Base-by-base conservation (phyloP, 2,329 filamentous ascomycete genomes). In the Huntiella decipiens region DNA sequence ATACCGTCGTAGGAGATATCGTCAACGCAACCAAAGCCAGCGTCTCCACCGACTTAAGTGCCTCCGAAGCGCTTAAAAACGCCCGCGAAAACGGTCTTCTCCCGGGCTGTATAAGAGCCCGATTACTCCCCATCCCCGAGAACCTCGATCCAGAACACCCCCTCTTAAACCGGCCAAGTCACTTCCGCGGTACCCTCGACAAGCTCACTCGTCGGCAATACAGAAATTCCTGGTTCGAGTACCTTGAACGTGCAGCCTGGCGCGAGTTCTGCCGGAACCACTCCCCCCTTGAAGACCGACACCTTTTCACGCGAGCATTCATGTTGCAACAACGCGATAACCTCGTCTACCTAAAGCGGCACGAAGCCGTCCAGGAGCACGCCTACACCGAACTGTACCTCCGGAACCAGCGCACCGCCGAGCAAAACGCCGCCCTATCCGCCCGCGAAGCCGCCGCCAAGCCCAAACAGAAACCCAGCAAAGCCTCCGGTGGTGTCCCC, bases 401-500 rank as follows among this genome's bases (percentile, higher is more conserved):
- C 6, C 22, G 22, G 22, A 28, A 28, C 8, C 22, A 28, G 22
- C 22, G 22, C 6, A 8, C 2, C 15, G 16, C n/a, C 38, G 12
- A 19, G 15, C 8, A 36, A 12, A 39, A 39, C 19, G 38, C 38
- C 38, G 34, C 34, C 16, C 15, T 4, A 19, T 22, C 38, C 4
- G 19, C 38, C 38, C 15, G 15, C 13, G 16, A 16, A 11, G 15
- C 6, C 1, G 17, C 38, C 41, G 15, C 13, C n/a, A 43, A 34
- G 28, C 4, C 39, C 17, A 19, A 19, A 4, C 17, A 19, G 4
- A 5, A 5, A 5, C 17, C 17, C 17, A 4, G 3, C 17, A 40
- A 46, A 5, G 61, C 50, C 3, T 75, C 72, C 0, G 72, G 72
- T 44, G 72, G 73, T 44, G 59, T 78, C 17, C 83, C 84, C 0